phyloP scores from a whole-genome alignment of 129 eudicot species.

The Tagetes erecta region DNA sequence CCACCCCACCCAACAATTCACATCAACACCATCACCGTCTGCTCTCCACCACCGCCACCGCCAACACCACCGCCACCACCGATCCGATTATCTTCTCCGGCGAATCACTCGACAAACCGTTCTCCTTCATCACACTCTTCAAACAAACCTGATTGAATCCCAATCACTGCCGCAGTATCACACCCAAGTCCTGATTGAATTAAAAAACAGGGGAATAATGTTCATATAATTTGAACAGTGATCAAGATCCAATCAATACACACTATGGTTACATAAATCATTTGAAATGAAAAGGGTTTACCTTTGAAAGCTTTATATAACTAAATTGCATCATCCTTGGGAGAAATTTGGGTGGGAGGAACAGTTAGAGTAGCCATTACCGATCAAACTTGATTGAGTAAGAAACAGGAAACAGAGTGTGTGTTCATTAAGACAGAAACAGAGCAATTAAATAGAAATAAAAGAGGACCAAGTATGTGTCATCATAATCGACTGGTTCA shows the following conservation, averaged over 20 bases:
- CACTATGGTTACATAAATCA: not conserved
- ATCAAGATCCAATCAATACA: not conserved
- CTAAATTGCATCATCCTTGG: conserved; percentile 49
- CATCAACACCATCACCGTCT: too few species aligned
- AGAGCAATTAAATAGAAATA: not conserved
- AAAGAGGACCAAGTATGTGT: conserved; percentile 19
- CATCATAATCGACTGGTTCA: conserved; percentile 5
- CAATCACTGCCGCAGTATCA: conserved; percentile 44
- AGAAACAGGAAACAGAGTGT: not conserved
- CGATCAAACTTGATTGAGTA: not conserved
- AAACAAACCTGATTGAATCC: conserved; percentile 15
- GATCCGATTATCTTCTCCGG: too few species aligned
- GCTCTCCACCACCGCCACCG: too few species aligned
- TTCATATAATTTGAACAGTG: not conserved
- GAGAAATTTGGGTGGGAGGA: conserved; percentile 39
- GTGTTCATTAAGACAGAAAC: conserved; percentile 5
- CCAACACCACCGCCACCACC: too few species aligned
- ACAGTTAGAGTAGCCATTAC: conserved; percentile 43
- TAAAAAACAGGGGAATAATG: not conserved
- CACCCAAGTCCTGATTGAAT: conserved; percentile 49
- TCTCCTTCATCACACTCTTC: too few species aligned
- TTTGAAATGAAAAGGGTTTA: conserved; percentile 11
- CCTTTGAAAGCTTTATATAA: conserved; percentile 56
- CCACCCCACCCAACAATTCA: too few species aligned
- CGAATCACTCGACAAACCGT: too few species aligned